Evolutionary conservation across 208 protist genomes (phyloP), one percentile per base, ranked within the genome.

Genomic region (Crithidia fasciculata): DNA sequence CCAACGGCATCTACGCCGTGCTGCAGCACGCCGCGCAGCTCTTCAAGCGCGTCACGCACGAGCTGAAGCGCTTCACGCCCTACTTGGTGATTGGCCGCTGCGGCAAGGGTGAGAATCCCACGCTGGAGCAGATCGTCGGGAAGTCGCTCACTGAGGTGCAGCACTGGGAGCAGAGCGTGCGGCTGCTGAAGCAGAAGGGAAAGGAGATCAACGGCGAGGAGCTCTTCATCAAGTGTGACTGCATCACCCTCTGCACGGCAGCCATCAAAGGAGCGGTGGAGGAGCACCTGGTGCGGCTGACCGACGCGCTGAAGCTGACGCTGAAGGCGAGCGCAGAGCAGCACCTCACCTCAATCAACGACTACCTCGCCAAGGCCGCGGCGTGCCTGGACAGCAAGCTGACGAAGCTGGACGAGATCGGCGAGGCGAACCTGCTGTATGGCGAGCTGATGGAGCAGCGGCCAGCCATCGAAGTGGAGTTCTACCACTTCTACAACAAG

Each of bases 101-200:
- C 70, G 93, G 92, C 40, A 83, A 66, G 41, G 77, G 67, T 41
- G 87, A 74, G 16, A 95, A 88, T 69, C 91, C 91, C 2, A 81
- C 89, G 28, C 60, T 98, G 6, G 95, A 98, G 74, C 84, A 90
- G 36, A 95, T 98, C 72, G 93, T 98, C 12, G 84, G 85, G 28
- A 74, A 89, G 62, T 78, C 94, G 39, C 73, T 99, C 49, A 92
- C 79, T 5, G 91, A 98, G 74, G 94, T 97, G n/a, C 86, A 90
- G 63, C 94, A 99, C 67, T 99, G 92, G 93, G 97, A 99, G 79
- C 87, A 93, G 78, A 98, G 97, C 74, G 95, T 98, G 66, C 92
- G 93, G 9, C 78, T 98, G 62, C 83, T 99, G 13, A 98, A 99
- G 83, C 84, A 96, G 69, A 98, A 98, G 76, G 93, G 92, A 37